Conservation (phyloP, 2,329 filamentous ascomycete genomes). For the Pseudogymnoascus pannorum region DNA sequence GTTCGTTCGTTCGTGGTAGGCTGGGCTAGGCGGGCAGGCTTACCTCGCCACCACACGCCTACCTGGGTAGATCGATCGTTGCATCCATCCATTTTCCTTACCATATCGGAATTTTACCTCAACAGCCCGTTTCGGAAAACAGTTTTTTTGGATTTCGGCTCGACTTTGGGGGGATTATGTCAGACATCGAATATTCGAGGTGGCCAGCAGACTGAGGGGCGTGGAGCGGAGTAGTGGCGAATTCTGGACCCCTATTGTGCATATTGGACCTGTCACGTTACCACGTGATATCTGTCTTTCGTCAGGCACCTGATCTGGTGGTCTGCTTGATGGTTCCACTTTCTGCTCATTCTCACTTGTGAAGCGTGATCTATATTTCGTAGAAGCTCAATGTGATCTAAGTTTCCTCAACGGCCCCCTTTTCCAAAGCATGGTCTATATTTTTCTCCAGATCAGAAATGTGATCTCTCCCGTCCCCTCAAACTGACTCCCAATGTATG, state of each 20-base stretch:
- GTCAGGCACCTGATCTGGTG: neutral
- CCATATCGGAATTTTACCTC: too few species aligned
- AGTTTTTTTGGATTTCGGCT: too few species aligned
- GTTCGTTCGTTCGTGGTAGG: too few species aligned
- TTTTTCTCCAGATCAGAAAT: neutral
- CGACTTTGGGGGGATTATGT: too few species aligned
- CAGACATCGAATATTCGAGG: too few species aligned
- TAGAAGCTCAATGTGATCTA: neutral
- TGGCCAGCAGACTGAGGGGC: neutral
- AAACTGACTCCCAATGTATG: neutral
- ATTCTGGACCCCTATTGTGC: neutral
- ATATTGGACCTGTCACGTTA: neutral
- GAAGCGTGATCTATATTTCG: neutral
- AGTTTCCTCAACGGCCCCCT: too few species aligned
- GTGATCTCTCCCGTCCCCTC: neutral
- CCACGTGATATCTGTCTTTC: neutral
- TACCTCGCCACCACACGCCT: too few species aligned
- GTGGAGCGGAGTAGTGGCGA: neutral
- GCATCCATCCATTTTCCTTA: too few species aligned
- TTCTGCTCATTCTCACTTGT: neutral
- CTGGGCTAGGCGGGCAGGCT: too few species aligned
- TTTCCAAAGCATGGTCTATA: neutral
- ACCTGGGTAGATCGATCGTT: too few species aligned
- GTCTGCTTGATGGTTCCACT: neutral
- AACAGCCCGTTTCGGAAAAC: too few species aligned